These are phyloP conservation scores for Sporopachydermia cereana DNA, from an alignment of 1,139 yeast species.

Conservation along the genomic window DNA sequence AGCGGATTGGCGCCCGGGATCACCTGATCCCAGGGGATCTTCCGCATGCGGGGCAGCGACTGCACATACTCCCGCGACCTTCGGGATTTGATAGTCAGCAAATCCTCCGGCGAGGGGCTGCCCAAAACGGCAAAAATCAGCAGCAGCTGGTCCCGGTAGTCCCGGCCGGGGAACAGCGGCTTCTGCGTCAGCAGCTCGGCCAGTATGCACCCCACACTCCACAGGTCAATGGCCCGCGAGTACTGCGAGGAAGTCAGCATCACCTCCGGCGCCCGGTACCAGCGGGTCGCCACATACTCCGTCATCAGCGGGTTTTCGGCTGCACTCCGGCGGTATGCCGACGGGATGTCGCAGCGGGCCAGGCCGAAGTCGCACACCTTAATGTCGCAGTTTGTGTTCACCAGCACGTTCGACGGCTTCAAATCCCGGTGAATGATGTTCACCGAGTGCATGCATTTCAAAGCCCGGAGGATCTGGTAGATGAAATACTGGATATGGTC, in stretches of 20 bases:
- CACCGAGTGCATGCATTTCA: slow-evolving; percentile 76
- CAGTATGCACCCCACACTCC: slow-evolving; percentile 73
- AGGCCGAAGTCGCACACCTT: slow-evolving; percentile 85
- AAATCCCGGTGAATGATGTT: slow-evolving; percentile 77
- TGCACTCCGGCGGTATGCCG: slow-evolving; percentile 38
- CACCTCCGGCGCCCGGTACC: slow-evolving; percentile 93
- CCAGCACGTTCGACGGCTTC: slow-evolving; percentile 75
- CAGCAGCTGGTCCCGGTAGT: slow-evolving; percentile 54
- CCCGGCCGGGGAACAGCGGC: slow-evolving; percentile 65
- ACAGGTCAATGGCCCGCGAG: slow-evolving; percentile 60
- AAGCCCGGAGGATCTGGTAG: slow-evolving; percentile 71
- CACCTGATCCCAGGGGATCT: slow-evolving; percentile 32
- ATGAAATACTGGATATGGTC: slow-evolving; percentile 66
- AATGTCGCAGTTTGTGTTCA: slow-evolving; percentile 55
- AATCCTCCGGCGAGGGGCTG: slow-evolving; percentile 49
- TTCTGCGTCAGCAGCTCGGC: slow-evolving; percentile 46
- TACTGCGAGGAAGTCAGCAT: slow-evolving; percentile 55
- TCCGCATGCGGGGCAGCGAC: slow-evolving; percentile 43
- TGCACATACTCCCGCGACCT: slow-evolving; percentile 53
- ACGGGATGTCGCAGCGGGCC: slow-evolving; percentile 77
- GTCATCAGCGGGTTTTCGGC: slow-evolving; percentile 41
- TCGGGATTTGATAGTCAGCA: slow-evolving; percentile 42
- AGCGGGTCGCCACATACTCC: slow-evolving; percentile 84
- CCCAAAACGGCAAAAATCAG: slow-evolving; percentile 53
- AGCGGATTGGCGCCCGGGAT: slow-evolving; percentile 24